Evolutionary conservation across 345 rosid species (phyloP), one percentile per base, ranked within the genome.

Genomic region (Psidium friedrichsthalianum): DNA sequence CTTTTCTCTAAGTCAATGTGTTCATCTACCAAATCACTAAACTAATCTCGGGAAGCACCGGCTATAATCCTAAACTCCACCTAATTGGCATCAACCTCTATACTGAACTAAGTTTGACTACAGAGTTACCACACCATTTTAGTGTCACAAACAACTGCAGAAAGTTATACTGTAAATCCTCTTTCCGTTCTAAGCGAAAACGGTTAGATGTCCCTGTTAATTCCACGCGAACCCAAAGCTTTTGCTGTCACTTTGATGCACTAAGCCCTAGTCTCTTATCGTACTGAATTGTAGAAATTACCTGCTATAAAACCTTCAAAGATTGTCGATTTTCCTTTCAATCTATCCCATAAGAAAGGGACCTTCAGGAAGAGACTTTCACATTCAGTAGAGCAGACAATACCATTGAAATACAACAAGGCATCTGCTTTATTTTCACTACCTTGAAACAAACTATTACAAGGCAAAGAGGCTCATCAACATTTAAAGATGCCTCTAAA

Each of bases 391-490:
- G 47, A 32, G 12, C 12, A 40, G 78, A 69, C 78, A 18, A 32
- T 69, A 69, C 24, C 47, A 32, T 32, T 44, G 40, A 69, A 69
- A 69, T 69, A 69, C 20, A 69, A 69, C 24, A 69, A 69, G 78
- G 78, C 78, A 32, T 16, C 78, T 69, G 44, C 14, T 32, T 64
- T 83, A 52, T 52, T 83, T 56, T 42, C 51, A 56, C 47, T 55
- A 24, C 47, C 64, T 21, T 29, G 40, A 53, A 25, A 29, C 51
- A 83, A 22, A 83, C 74, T 83, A 22, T 25, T 83, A 83, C 74
- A 83, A 56, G 58, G 57, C 83, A 90, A 90, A 86, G 89, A 87
- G 89, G 88, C 80, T 36, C 24, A 83, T 82, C 69, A 24, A 86
- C 21, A 44, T 85, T 32, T 58, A 55, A 18, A 27, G 85, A 78